Conservation (phyloP, 1,284 basidiomycete species). For the Malassezia sp. region DNA sequence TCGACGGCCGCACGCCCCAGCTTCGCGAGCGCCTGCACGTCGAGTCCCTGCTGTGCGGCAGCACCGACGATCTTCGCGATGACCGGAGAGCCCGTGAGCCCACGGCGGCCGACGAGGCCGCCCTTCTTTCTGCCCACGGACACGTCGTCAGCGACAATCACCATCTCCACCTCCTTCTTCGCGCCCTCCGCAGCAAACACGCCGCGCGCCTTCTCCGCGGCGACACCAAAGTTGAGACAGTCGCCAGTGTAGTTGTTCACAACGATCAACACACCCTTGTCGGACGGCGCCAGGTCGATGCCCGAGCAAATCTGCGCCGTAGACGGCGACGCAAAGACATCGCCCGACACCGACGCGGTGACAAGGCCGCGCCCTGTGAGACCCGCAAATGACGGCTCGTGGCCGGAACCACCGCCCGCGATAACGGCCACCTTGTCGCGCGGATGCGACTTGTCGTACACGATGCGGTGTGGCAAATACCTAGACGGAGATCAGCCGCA, state of each 20-base stretch:
- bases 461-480: constrained; percentile 42
- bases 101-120: constrained; percentile 50
- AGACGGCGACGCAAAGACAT: constrained; percentile 52
- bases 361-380: constrained; percentile 49
- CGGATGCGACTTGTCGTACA: constrained; percentile 41
- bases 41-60: constrained; percentile 32
- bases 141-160: constrained; percentile 51
- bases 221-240: constrained; percentile 51
- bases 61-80: constrained; percentile 45
- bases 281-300: constrained; percentile 48
- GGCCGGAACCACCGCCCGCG: constrained; percentile 49
- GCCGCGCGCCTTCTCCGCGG: constrained; percentile 42
- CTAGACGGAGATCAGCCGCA: constrained; percentile 9
- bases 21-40: constrained; percentile 33
- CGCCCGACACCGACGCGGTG: constrained; percentile 49
- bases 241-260: constrained; percentile 51
- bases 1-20: constrained; percentile 55
- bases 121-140: constrained; percentile 49
- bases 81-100: constrained; percentile 49
- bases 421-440: constrained; percentile 49
- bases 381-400: constrained; percentile 48
- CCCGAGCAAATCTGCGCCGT: constrained; percentile 50
- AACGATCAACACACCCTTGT: constrained; percentile 45
- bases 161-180: constrained; percentile 48
- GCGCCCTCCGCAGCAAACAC: constrained; percentile 31